Percentiles rank a stretch among this genome's conserved stretches.
Evolutionary conservation across 345 rosid genomes (phyloP).

Genomic region (Salix koriyanagi): DNA sequence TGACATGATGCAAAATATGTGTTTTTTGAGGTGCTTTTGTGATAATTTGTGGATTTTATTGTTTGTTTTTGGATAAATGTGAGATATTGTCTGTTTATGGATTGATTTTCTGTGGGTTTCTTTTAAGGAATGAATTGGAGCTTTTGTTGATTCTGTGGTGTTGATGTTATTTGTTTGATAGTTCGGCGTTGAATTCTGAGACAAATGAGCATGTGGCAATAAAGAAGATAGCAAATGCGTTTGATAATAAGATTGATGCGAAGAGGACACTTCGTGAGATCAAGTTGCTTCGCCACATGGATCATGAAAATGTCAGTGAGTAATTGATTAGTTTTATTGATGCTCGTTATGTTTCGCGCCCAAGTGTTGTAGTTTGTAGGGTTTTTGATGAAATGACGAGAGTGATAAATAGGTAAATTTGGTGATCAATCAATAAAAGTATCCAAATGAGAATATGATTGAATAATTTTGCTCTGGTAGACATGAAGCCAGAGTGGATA

Average conservation of each 20-base stretch:
- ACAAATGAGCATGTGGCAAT: constrained; percentile 74
- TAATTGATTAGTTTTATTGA: constrained; percentile 9
- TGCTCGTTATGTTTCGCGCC: background rate
- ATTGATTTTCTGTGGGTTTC: background rate
- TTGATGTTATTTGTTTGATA: background rate
- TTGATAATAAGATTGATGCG: constrained; percentile 72
- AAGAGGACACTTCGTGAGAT: constrained; percentile 97
- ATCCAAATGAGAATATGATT: background rate
- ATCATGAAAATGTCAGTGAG: constrained; percentile 92
- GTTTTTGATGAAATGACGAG: background rate
- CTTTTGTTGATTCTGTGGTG: background rate
- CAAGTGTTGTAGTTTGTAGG: background rate
- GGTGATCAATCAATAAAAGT: background rate
- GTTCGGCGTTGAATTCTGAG: constrained; percentile 73
- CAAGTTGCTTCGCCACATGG: constrained; percentile 92
- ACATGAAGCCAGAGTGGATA: background rate
- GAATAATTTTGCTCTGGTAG: background rate
- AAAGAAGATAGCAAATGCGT: constrained; percentile 82
- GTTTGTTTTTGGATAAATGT: background rate
- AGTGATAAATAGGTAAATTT: background rate
- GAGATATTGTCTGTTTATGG: background rate
- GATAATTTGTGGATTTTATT: background rate
- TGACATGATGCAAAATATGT: background rate
- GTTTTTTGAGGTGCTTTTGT: background rate
- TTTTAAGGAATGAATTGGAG: background rate